A percentile compares a stretch with the other conserved stretches of the same genome.
Evolutionary conservation across 202 grass and related monocot genomes (phyloP).

Genomic region (Bolboschoenoplectus hybrid): DNA sequence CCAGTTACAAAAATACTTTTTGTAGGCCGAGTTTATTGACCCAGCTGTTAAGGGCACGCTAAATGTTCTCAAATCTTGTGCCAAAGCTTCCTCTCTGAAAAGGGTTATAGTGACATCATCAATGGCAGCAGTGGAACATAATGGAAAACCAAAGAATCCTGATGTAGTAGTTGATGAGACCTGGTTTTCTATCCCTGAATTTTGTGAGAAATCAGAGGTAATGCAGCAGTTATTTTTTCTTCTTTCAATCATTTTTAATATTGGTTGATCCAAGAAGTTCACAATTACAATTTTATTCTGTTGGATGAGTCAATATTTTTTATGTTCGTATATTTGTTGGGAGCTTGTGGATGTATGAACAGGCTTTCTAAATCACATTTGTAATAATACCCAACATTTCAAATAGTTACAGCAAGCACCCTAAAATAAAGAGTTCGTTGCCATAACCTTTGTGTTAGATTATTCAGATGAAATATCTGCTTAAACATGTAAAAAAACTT

Average conservation of each 20-base stretch:
- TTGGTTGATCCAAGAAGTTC: constrained; percentile 5
- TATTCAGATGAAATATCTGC: background rate
- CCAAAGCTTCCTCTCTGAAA: constrained; percentile 56
- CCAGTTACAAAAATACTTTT: background rate
- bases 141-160: constrained; percentile 51
- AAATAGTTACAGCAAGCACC: background rate
- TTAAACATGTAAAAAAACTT: background rate
- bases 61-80: constrained; percentile 59
- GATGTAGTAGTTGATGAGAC: constrained; percentile 61
- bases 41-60: constrained; percentile 70
- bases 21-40: constrained; percentile 58
- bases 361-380: background rate
- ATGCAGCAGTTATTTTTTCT: background rate
- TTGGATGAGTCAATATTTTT: background rate
- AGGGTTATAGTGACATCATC: constrained; percentile 67
- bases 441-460: background rate
- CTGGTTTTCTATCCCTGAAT: constrained; percentile 53
- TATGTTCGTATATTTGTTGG: background rate
- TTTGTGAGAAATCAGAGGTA: constrained; percentile 62
- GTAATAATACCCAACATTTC: background rate
- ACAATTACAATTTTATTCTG: background rate
- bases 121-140: constrained; percentile 50
- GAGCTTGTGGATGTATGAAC: background rate
- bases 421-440: background rate
- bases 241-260: background rate